Evolutionary conservation across 179 eudicot genomes (phyloP), one percentile per base, ranked within the genome.

Genomic region (Amaranthus tricolor): DNA sequence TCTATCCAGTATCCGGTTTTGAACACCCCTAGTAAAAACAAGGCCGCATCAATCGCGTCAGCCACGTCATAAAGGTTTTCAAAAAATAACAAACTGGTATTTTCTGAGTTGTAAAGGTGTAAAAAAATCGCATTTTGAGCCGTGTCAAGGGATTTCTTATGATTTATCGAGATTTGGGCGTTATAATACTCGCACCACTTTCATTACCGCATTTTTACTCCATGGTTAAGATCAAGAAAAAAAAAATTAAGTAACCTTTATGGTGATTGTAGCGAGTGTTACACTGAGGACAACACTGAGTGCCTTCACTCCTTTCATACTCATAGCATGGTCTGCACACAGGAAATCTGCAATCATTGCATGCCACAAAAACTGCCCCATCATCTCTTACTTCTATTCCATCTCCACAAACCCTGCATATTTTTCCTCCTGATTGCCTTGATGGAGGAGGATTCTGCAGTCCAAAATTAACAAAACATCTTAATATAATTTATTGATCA

Each of bases 321-420:
- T 91, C 93, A 74, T 94, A 94, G 60, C 98, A 94, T 67, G 93
- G 98, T 78, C 85, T 78, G 21, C 98, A 94, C 12, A 92, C 96
- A 11, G 94, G 96, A 70, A 90, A 94, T 20, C 85, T 86, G 60
- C 98, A 94, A 72, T 81, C 94, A 55, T 76, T 74, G 70, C 98
- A 94, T 5, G 91, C 98, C 50, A 80, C 86, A 67, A 94, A 94
- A 55, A 80, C 12, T 43, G 78, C 83, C 1, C 97, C 97, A 43
- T 91, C 88, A 53, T 89, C 92, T 68, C 79, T 86, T 10, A 81
- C 50, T 58, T 82, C 97, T 12, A 94, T 85, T 66, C 85, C 98
- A 73, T 94, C 97, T 11, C 92, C 91, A 80, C 98, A 94, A 21
- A 94, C 90, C 66, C 87, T 66, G 76, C 98, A 94, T 73, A 68